Evolutionary conservation across 805 yeast genomes (phyloP).

Genomic region (Yamadazyma insecticola): DNA sequence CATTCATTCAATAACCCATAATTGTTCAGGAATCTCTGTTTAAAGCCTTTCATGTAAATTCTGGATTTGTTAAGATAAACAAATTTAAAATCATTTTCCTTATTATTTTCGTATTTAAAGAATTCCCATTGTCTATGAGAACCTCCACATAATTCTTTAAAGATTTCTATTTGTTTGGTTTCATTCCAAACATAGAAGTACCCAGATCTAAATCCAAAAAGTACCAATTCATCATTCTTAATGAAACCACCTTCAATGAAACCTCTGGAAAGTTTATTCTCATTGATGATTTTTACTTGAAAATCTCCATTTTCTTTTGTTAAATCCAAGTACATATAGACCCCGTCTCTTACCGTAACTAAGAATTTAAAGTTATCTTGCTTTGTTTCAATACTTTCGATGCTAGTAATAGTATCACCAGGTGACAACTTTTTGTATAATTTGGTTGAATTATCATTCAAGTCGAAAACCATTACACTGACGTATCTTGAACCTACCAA

Average conservation of each 20-base stretch:
- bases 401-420: conserved; percentile 67
- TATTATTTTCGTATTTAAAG: conserved; percentile 12
- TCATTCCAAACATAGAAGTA: conserved; percentile 81
- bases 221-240: conserved; percentile 37
- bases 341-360: conserved; percentile 65
- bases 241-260: conserved; percentile 72
- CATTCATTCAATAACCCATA: conserved; percentile 47
- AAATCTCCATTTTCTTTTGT: conserved; percentile 12
- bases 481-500: conserved; percentile 72
- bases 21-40: conserved; percentile 13
- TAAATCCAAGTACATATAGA: conserved; percentile 40
- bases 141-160: conserved; percentile 81
- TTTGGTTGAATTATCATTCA: conserved; percentile 19
- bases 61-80: conserved; percentile 53
- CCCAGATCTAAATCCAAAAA: conserved; percentile 82
- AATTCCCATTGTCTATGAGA: conserved; percentile 83
- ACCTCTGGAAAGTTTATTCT: conserved; percentile 68
- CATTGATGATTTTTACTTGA: conserved; percentile 15
- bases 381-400: conserved; percentile 30
- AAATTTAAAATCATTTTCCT: conserved; percentile 36
- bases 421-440: conserved; percentile 47
- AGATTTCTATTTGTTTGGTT: conserved; percentile 63
- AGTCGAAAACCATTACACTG: conserved; percentile 52
- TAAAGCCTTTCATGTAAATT: conserved; percentile 32
- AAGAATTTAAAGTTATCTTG: conserved; percentile 20